phyloP scores from a whole-genome alignment of 352 stramenopile species.

The Pythium rhizo-oryzae region DNA sequence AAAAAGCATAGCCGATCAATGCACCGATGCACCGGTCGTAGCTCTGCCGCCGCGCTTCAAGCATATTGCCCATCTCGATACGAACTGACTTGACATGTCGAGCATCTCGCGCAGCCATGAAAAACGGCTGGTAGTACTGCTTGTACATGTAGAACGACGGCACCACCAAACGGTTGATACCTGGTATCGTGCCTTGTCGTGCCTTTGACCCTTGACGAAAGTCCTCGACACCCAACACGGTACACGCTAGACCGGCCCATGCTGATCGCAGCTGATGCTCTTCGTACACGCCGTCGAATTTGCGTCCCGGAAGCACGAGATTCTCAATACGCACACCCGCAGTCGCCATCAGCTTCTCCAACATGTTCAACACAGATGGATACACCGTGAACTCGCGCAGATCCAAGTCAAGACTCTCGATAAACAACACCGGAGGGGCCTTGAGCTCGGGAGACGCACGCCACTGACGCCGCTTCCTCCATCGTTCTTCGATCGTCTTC shows the following conservation, averaged over 20 bases:
- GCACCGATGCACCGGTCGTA: background rate
- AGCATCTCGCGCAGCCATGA: conserved; percentile 7
- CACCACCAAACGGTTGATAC: background rate
- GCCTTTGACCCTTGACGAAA: background rate
- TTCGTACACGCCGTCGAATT: conserved; percentile 4
- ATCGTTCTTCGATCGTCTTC: conserved; percentile 5
- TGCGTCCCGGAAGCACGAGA: background rate
- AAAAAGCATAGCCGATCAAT: conserved; percentile 5
- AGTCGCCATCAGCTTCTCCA: conserved; percentile 5
- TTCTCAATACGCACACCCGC: conserved; percentile 10
- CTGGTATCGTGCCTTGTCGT: background rate
- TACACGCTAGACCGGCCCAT: conserved; percentile 7
- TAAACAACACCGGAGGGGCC: background rate
- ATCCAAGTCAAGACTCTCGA: conserved; percentile 9
- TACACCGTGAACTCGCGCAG: conserved; percentile 9
- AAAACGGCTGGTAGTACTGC: background rate
- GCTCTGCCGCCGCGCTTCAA: background rate
- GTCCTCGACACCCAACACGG: background rate
- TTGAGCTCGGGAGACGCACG: background rate
- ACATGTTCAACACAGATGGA: conserved; percentile 7
- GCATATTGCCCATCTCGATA: conserved; percentile 3
- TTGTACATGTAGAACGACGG: background rate
- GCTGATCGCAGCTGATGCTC: conserved; percentile 8
- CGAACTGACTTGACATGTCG: background rate
- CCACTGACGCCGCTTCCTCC: background rate